These are phyloP conservation scores for Candida morakotiae DNA, from an alignment of 805 yeast genomes.

Conservation along the genomic window DNA sequence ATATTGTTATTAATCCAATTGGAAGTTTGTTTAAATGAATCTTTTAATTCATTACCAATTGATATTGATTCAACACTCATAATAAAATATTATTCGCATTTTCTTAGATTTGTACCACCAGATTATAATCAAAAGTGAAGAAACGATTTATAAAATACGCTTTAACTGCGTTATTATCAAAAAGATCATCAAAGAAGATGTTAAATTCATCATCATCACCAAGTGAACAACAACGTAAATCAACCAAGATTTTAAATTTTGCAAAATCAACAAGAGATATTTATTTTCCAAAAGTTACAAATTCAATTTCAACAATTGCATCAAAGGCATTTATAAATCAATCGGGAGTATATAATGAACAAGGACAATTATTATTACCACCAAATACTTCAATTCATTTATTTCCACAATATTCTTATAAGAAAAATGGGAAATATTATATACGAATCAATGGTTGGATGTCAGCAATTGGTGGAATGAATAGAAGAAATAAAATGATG, in stretches of 20 bases:
- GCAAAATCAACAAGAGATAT: slow-evolving; percentile 54
- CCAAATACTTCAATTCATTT: slow-evolving; percentile 57
- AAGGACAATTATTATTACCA: slow-evolving; percentile 39
- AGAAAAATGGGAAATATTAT: slow-evolving; percentile 26
- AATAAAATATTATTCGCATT: too few species aligned
- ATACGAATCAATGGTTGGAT: slow-evolving; percentile 71
- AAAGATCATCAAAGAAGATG: not conserved
- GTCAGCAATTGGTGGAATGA: slow-evolving; percentile 64
- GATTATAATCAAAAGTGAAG: slow-evolving; percentile 2
- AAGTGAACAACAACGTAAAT: slow-evolving; percentile 25
- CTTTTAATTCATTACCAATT: slow-evolving; percentile 74
- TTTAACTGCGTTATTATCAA: slow-evolving; percentile 4
- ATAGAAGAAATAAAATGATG: slow-evolving; percentile 67
- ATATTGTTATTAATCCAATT: slow-evolving; percentile 77
- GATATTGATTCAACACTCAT: slow-evolving; percentile 24
- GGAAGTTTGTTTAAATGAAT: slow-evolving; percentile 71
- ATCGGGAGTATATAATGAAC: slow-evolving; percentile 24
- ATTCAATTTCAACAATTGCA: slow-evolving; percentile 45
- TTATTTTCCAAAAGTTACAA: slow-evolving; percentile 50
- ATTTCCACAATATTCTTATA: slow-evolving; percentile 35
- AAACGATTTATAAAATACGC: slow-evolving; percentile 5
- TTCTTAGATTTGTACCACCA: too few species aligned
- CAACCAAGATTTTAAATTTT: slow-evolving; percentile 47
- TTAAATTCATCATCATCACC: too few species aligned
- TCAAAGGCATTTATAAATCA: slow-evolving; percentile 24